Evolutionary conservation across 495 filamentous ascomycete genomes (phyloP).

Genomic region (Penicillium maclennaniae): DNA sequence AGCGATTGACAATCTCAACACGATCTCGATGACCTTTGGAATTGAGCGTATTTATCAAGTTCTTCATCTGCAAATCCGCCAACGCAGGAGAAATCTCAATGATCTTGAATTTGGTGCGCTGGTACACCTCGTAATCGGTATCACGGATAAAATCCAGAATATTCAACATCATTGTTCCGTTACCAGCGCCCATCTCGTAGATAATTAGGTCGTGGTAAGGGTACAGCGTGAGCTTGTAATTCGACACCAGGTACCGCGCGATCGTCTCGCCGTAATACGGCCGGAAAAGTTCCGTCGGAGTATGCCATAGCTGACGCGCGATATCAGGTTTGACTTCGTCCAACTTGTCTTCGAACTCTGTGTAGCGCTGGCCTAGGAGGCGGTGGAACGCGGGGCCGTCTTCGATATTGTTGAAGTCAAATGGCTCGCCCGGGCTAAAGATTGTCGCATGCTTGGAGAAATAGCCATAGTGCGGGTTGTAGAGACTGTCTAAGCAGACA

Average conservation of each 20-base stretch:
- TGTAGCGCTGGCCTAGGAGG: slow-evolving; percentile 73
- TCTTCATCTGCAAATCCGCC: slow-evolving; percentile 69
- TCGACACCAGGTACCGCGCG: slow-evolving; percentile 85
- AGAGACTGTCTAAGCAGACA: slow-evolving; percentile 70
- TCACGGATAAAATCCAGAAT: slow-evolving; percentile 95
- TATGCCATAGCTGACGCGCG: slow-evolving; percentile 94
- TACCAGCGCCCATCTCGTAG: slow-evolving; percentile 97
- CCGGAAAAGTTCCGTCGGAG: slow-evolving; percentile 92
- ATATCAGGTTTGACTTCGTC: slow-evolving; percentile 66
- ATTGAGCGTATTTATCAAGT: slow-evolving; percentile 59
- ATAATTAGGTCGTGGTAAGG: slow-evolving; percentile 97
- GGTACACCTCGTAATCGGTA: slow-evolving; percentile 85
- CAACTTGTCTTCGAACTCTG: slow-evolving; percentile 81
- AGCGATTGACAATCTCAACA: slow-evolving; percentile 90
- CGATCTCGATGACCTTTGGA: slow-evolving; percentile 71
- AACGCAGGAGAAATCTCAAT: slow-evolving; percentile 88
- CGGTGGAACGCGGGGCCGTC: slow-evolving; percentile 81
- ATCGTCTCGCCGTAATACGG: slow-evolving; percentile 97
- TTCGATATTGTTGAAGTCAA: slow-evolving; percentile 75
- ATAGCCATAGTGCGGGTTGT: slow-evolving; percentile 96
- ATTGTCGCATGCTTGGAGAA: slow-evolving; percentile 97
- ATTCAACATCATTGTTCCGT: slow-evolving; percentile 97
- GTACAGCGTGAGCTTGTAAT: slow-evolving; percentile 91
- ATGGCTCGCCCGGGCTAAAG: slow-evolving; percentile 89
- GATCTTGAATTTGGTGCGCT: slow-evolving; percentile 87